These are phyloP conservation scores for Metschnikowia arizonensis DNA, from an alignment of 805 yeast species.

Conservation along the genomic window DNA sequence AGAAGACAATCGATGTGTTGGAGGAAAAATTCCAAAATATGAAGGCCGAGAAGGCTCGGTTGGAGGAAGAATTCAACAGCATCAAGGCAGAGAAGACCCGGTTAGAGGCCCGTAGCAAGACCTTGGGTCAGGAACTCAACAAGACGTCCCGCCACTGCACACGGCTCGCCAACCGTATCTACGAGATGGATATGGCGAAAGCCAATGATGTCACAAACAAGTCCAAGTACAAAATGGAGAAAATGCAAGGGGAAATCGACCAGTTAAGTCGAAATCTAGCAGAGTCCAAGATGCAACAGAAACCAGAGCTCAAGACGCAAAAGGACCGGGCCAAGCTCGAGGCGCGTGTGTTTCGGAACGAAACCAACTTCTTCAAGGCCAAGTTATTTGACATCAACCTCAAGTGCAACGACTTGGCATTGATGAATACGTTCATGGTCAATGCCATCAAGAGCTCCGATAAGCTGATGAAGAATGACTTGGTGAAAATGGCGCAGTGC, in stretches of 20 bases:
- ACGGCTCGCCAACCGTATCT: slow-evolving; percentile 28
- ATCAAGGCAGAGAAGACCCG: slow-evolving; percentile 27
- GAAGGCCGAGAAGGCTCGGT: slow-evolving; percentile 26
- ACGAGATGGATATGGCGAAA: slow-evolving; percentile 15
- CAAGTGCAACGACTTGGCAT: slow-evolving; percentile 30
- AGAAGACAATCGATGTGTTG: slow-evolving; percentile 22
- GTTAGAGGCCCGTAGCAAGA: slow-evolving; percentile 27
- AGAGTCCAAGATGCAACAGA: slow-evolving; percentile 21
- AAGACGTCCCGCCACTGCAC: slow-evolving; percentile 28
- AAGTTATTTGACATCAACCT: slow-evolving; percentile 43
- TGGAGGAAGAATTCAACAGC: slow-evolving; percentile 31
- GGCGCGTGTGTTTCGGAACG: slow-evolving; percentile 29
- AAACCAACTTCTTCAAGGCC: slow-evolving; percentile 44
- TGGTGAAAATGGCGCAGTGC: slow-evolving; percentile 24
- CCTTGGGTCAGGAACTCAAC: slow-evolving; percentile 29
- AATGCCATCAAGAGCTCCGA: slow-evolving; percentile 28
- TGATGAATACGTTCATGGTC: slow-evolving; percentile 32
- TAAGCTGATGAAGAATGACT: slow-evolving; percentile 24
- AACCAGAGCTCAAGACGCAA: background rate
- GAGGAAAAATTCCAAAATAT: slow-evolving; percentile 29
- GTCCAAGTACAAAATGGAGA: slow-evolving; percentile 16
- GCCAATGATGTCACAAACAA: slow-evolving; percentile 6
- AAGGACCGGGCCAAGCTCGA: background rate
- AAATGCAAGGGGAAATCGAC: slow-evolving; percentile 29
- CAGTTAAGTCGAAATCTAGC: slow-evolving; percentile 22